These are phyloP conservation scores for Nematodospora anomalae DNA, from an alignment of 1,139 yeast species.

Conservation along the genomic window DNA sequence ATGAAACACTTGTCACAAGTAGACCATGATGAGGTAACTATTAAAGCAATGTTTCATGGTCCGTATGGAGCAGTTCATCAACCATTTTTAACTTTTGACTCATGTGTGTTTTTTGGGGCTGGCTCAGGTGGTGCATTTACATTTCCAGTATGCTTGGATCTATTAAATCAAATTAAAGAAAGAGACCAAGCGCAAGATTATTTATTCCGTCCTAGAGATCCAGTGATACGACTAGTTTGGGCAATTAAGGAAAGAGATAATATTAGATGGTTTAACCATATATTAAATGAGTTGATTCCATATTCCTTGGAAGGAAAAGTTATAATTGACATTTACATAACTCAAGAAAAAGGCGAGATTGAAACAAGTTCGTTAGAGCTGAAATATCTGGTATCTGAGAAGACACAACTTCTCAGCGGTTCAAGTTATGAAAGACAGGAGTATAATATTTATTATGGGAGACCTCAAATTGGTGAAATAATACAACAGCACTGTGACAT, in stretches of 20 bases:
- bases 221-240: slow-evolving; percentile 38
- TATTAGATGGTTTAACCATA: slow-evolving; percentile 40
- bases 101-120: slow-evolving; percentile 40
- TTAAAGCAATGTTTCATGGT: slow-evolving; percentile 41
- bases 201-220: slow-evolving; percentile 30
- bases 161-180: slow-evolving; percentile 27
- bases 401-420: background rate
- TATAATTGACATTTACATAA: slow-evolving; percentile 22
- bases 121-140: slow-evolving; percentile 51
- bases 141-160: slow-evolving; percentile 46
- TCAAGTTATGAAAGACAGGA: slow-evolving; percentile 1
- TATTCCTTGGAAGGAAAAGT: slow-evolving; percentile 25
- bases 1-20: slow-evolving; percentile 17
- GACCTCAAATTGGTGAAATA: slow-evolving; percentile 13
- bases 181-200: slow-evolving; percentile 31
- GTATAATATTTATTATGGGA: slow-evolving; percentile 12
- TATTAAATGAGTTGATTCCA: slow-evolving; percentile 28
- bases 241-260: slow-evolving; percentile 28
- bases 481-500: slow-evolving; percentile 8
- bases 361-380: background rate
- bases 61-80: slow-evolving; percentile 48
- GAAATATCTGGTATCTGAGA: background rate
- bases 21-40: slow-evolving; percentile 10
- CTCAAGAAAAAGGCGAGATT: slow-evolving; percentile 15
- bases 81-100: slow-evolving; percentile 44